Conservation (phyloP, 2,329 filamentous ascomycete species). For the Phaeosphaeria sp. region DNA sequence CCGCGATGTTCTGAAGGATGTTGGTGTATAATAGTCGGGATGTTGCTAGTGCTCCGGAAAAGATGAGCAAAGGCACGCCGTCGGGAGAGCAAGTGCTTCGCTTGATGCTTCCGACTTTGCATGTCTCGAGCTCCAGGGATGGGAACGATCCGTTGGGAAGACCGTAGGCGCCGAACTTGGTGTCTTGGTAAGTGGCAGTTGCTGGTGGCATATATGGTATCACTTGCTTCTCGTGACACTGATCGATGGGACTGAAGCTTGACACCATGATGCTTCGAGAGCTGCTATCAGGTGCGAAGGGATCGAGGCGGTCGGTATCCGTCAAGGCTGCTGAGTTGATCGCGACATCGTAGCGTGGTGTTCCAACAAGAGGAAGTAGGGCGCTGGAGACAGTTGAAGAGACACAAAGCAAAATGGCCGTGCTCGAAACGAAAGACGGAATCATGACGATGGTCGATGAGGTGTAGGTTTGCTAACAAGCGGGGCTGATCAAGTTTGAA, state of each 20-base stretch:
- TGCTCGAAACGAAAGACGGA: neutral
- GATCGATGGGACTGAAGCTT: constrained; percentile 24
- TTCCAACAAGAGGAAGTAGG: constrained; percentile 19
- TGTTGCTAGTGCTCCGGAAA: constrained; percentile 56
- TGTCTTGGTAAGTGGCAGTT: constrained; percentile 27
- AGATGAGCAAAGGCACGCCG: constrained; percentile 44
- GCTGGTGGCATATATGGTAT: constrained; percentile 32
- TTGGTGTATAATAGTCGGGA: constrained; percentile 54
- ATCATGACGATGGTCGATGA: neutral
- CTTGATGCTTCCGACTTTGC: constrained; percentile 2
- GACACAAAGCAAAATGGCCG: constrained; percentile 2
- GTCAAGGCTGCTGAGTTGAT: constrained; percentile 21
- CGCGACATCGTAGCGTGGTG: constrained; percentile 16
- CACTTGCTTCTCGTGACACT: constrained; percentile 14
- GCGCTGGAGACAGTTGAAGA: constrained; percentile 3
- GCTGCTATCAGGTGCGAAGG: constrained; percentile 25
- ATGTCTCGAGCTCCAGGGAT: constrained; percentile 24
- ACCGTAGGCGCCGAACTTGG: constrained; percentile 31
- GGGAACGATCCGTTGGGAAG: constrained; percentile 34
- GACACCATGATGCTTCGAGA: constrained; percentile 32
- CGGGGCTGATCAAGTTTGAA: neutral
- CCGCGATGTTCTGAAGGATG: constrained; percentile 56
- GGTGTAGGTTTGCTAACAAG: neutral
- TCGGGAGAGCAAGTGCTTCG: constrained; percentile 1
- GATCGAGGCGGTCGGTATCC: constrained; percentile 25